Percentiles rank a stretch among this genome's conserved stretches.
phyloP scores from a whole-genome alignment of 1,284 basidiomycete species.

The Polyporus tsugae region DNA sequence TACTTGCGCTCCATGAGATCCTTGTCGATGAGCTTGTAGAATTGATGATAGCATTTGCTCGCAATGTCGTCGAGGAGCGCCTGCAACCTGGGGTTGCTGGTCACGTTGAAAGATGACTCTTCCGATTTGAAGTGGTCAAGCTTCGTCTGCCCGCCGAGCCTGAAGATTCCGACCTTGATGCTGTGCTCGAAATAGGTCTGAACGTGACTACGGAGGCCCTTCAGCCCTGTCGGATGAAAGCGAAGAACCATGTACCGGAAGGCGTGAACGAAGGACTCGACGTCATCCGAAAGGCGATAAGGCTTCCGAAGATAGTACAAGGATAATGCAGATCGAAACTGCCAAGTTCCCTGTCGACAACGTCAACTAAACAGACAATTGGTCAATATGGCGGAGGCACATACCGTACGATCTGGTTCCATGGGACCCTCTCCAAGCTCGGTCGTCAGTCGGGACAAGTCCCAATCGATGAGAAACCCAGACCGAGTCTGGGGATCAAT shows the following conservation, averaged over 20 bases:
- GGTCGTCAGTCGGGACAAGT: neutral
- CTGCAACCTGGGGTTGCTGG: neutral
- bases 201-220: neutral
- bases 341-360: constrained; percentile 18
- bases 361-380: neutral
- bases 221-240: neutral
- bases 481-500: neutral
- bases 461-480: constrained; percentile 23
- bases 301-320: constrained; percentile 6
- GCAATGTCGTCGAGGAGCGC: neutral
- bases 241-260: constrained; percentile 7
- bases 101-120: neutral
- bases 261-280: constrained; percentile 19
- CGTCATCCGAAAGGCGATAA: constrained; percentile 17
- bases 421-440: constrained; percentile 1
- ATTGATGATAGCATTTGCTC: neutral
- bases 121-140: neutral
- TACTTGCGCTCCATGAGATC: neutral
- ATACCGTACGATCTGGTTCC: constrained; percentile 11
- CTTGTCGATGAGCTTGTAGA: neutral
- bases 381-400: neutral
- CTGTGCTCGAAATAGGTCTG: neutral
- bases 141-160: neutral
- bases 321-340: constrained; percentile 15
- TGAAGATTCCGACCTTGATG: neutral